Evolutionary conservation across 2,329 filamentous ascomycete genomes (phyloP), one percentile per base, ranked within the genome.

Genomic region (Bisporella sp.): DNA sequence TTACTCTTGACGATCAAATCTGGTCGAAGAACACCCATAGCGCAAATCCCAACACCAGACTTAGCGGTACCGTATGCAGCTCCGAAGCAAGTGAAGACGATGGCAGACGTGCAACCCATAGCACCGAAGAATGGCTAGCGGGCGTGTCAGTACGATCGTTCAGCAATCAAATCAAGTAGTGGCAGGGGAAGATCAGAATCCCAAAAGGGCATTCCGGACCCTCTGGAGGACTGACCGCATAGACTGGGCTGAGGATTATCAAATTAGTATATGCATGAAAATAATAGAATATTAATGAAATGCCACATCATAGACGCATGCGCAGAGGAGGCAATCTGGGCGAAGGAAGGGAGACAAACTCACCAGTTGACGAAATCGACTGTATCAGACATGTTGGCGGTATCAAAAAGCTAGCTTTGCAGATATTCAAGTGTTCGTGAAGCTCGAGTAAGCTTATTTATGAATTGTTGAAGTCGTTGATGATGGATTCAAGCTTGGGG

Each of bases 1-100:
- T 67, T 85, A 97, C 93, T 97, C 87, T 96, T 97, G 72, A 99
- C 92, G 71, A 97, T 96, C 73, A 97, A 77, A 72, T 99, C 93
- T 71, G 93, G 93, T 73, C 93, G 82, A 64, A 99, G 83, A 66
- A 97, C 92, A 87, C 91, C 92, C 87, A 97, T 96, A 64, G 91
- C 89, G 62, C 89, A 89, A 69, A 99, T 96, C 81, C 93, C 93
- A 64, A 97, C 93, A 77, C 93, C 93, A 68, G 93, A 95, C 83
- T 99, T 99, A 70, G 93, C 93, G 63, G 93, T 99, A 74, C 93
- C 93, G 76, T 97, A 99, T 63, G 93, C 90, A 68, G 93, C 93
- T 71, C 93, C 90, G 64, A 96, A 85, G 74, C 89, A 95, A 71
- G 90, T 95, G 80, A 96, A 96, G 68, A 96, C 88, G 68, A 96